Evolutionary conservation across 306 rosid genomes (phyloP), one percentile per base, ranked within the genome.

Genomic region (Prunus dulcis): DNA sequence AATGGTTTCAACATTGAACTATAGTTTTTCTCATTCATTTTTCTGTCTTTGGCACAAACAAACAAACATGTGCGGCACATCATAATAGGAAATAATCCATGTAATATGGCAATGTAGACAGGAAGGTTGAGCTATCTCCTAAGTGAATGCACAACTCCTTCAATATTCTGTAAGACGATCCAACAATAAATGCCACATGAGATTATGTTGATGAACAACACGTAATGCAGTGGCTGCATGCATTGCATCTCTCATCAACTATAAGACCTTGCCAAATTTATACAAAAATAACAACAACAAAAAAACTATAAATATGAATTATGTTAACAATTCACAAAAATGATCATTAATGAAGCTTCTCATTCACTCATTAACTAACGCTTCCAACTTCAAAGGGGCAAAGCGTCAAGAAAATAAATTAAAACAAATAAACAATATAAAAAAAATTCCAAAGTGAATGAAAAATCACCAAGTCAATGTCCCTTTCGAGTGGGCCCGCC

Each of bases 401-500:
- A 38, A 38, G 43, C 43, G 9, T 38, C 43, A 1, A 38, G 15
- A 62, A 11, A 27, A 43, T 8, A 55, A 10, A 49, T 15, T 11
- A 11, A 27, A 19, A 1, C n/a, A n/a, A 47, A 2, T 9, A 49
- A 47, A 62, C 17, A 12, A 62, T 32, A 20, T 1, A n/a, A 23
- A 25, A 2, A 2, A 77, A 56, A n/a, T 23, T 52, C 45, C 52
- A 27, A 10, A 63, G 62, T 9, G 23, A 52, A 22, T 14, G 34
- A 50, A 50, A 47, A 51, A 3, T 49, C 70, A 80, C 83, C 79
- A 74, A 74, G 56, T 80, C 79, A 74, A 74, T 41, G 79, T 80
- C 83, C 61, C 79, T 62, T 18, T 80, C 83, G 56, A 57, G 74
- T 17, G 78, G 75, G 49, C 79, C 79, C 47, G 78, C 62, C 51